Base-by-base conservation (phyloP, 2,329 filamentous ascomycete species). In the Aschersonia sp. region DNA sequence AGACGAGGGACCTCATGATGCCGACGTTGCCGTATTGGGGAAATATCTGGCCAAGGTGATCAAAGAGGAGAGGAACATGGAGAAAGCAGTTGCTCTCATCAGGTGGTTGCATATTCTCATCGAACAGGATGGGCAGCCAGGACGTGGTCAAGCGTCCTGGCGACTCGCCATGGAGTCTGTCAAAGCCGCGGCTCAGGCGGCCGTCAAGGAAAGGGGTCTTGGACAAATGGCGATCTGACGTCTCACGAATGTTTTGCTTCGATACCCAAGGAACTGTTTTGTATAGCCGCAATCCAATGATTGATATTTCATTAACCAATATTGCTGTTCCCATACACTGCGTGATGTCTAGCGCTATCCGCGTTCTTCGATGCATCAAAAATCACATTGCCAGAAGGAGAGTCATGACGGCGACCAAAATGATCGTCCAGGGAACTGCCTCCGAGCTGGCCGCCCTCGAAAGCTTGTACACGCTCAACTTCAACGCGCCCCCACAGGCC, bases 1-100 rank as follows among this genome's bases (percentile, higher is more conserved):
- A 37, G 70, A 71, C 5, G 83, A 89, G 4, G 87, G 85, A 0
- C 92, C 92, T 1, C 88, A 92, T 62, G 65, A 66, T 0, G 79
- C 84, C 49, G 92, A 98, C 62, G 81, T 90, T 0, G 73, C 73
- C 41, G 80, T 89, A 39, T 70, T 97, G 50, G 77, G 74, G 47
- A 75, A 70, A 56, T 97, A 94, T 62, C 62, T 97, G 32, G 69
- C 61, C 5, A 74, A 74, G 30, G 86, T 97, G 0, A 73, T 95
- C 0, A 51, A 66, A 1, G 81, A 90, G 49, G 92, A 97, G 62
- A 71, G 74, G 49, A 82, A 95, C 59, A 72, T 92, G 65, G 74
- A 74, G 5, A 95, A 94, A 63, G 85, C 77, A 1, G 72, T 78
- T 2, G 75, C 76, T 10, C 64, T 92, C 14, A 74, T 84, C 10